Evolutionary conservation across 2,329 filamentous ascomycete species (phyloP), one percentile per base, ranked within the genome.

Genomic region (Paecilomyces fulvus): DNA sequence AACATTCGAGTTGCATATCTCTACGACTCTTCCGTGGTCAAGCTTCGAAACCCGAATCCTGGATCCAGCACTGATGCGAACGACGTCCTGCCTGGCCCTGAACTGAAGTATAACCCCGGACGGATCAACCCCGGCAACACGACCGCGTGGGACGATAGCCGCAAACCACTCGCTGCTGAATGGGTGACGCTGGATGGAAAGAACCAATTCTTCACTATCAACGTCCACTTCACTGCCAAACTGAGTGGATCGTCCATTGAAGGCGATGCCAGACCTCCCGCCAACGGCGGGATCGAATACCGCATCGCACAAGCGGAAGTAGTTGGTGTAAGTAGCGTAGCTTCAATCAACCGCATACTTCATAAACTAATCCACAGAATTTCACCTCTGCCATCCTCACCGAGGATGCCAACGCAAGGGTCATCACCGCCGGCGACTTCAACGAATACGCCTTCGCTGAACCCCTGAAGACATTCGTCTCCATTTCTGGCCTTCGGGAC

Each of bases 1-100:
- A 89, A 90, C 74, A 89, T 90, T 69, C 86, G 86, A 49, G 76
- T 77, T 51, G 86, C 85, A 0, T 90, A 88, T 71, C 76, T 90
- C 10, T 90, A 88, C 79, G 82, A 85, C 43, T 77, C 84, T 0
- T 75, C 79, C 17, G 69, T 82, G 3, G 66, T 90, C 49, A 76
- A 78, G 51, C 80, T 89, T n/a, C 78, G 78, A 64, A 79, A 83
- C 58, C 76, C 79, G 53, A 83, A 81, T 66, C 78, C 77, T 0
- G 86, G 86, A 50, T 74, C 73, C 46, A 71, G 78, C 48, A 76
- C 75, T 1, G 78, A 83, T 30, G 80, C 78, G 12, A 85, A 82
- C 58, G 75, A 79, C 58, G 83, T 89, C 4, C 70, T 87, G 1
- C 67, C 77, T 1, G 80, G 79, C 1, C 80, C 82, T 0, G 73